Evolutionary conservation across 78 protist species (phyloP).

Genomic region (Bodo saltans): DNA sequence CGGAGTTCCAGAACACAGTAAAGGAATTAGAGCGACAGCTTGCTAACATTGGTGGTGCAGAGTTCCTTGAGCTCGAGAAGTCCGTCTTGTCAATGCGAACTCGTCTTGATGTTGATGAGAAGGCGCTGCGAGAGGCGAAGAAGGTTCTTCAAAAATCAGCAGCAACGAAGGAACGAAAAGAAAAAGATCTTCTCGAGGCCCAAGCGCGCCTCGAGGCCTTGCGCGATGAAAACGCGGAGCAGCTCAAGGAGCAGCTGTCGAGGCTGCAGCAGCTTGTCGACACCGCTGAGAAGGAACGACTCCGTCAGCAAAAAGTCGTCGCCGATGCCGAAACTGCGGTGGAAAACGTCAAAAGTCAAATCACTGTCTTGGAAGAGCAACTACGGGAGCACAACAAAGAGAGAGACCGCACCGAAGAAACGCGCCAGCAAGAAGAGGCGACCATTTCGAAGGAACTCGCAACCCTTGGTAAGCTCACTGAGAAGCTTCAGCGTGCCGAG

Average conservation of each 20-base stretch:
- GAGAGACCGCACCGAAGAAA: slow-evolving; percentile 31
- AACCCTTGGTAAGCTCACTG: not conserved
- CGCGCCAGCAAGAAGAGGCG: slow-evolving; percentile 45
- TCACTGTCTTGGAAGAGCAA: not conserved
- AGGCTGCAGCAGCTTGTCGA: not conserved
- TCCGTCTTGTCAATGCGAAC: not conserved
- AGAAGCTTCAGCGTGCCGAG: not conserved
- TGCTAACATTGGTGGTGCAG: not conserved
- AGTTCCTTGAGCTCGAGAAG: not conserved
- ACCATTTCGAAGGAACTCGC: not conserved
- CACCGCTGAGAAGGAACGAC: slow-evolving; percentile 1
- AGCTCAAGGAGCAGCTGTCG: not conserved
- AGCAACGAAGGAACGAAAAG: not conserved
- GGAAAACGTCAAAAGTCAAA: not conserved
- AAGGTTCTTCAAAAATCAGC: not conserved
- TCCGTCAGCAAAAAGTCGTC: not conserved
- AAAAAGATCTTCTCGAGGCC: not conserved
- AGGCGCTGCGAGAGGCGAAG: slow-evolving; percentile 1
- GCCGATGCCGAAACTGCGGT: not conserved
- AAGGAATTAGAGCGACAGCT: slow-evolving; percentile 4
- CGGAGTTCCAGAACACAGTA: not conserved
- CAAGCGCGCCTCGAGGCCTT: not conserved
- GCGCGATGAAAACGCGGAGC: not conserved
- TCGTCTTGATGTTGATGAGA: not conserved
- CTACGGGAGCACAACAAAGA: slow-evolving; percentile 30